Evolutionary conservation across 2,329 filamentous ascomycete genomes (phyloP).

Genomic region (Neonectria faginata): DNA sequence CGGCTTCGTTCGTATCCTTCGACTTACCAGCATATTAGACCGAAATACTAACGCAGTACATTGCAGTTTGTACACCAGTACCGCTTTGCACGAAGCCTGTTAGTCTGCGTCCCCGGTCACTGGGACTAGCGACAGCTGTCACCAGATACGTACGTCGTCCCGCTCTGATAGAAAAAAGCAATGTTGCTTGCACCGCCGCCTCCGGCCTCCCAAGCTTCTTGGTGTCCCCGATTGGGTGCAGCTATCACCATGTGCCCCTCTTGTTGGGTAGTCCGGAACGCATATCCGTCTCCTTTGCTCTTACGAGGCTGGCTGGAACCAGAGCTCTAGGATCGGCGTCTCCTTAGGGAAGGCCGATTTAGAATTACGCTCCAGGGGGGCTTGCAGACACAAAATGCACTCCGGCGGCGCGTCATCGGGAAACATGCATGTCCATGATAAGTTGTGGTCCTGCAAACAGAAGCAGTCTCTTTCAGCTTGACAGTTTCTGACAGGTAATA

Average conservation of each 20-base stretch:
- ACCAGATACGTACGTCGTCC: slow-evolving; percentile 1
- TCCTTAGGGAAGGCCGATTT: neutral
- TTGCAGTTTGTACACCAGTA: neutral
- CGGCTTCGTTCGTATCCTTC: neutral
- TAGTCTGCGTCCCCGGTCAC: slow-evolving; percentile 3
- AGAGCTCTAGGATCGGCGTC: slow-evolving; percentile 4
- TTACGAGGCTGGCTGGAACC: slow-evolving; percentile 17
- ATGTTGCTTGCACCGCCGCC: neutral
- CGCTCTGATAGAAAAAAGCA: slow-evolving; percentile 3
- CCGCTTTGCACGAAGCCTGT: neutral
- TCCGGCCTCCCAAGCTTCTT: neutral
- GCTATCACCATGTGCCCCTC: neutral
- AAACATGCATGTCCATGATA: slow-evolving; percentile 12
- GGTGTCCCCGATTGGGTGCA: slow-evolving; percentile 3
- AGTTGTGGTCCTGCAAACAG: neutral
- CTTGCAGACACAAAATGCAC: slow-evolving; percentile 25
- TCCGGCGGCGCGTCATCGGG: slow-evolving; percentile 19
- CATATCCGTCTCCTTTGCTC: neutral
- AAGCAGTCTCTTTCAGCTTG: neutral
- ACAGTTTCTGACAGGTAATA: slow-evolving; percentile 12
- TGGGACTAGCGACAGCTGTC: slow-evolving; percentile 7
- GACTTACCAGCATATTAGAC: neutral
- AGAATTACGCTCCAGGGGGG: slow-evolving; percentile 8
- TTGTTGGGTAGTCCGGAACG: neutral
- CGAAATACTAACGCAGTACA: neutral